Percentiles rank a stretch among this genome's conserved stretches.
phyloP scores from a whole-genome alignment of 1,284 basidiomycete genomes.

The Puccinia horiana region DNA sequence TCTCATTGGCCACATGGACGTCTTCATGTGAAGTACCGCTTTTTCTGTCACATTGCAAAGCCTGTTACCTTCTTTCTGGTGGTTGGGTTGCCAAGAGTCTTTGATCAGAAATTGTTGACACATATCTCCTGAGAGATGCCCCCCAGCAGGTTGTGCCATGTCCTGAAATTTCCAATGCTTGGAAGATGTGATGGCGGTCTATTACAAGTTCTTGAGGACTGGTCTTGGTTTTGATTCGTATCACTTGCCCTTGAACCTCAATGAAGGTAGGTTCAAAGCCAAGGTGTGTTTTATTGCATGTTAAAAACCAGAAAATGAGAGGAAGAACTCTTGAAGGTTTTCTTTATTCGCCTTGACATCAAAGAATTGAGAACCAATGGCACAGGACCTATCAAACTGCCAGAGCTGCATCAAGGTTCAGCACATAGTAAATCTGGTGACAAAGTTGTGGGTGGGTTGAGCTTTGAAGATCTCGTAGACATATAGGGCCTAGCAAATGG shows the following conservation, averaged over 20 bases:
- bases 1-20: no score
- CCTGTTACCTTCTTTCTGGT: background rate
- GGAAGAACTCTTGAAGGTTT: background rate
- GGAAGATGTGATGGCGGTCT: background rate
- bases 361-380: background rate
- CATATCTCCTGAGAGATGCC: background rate
- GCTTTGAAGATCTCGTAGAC: background rate
- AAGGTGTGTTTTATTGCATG: background rate
- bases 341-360: background rate
- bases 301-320: background rate
- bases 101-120: background rate
- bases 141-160: background rate
- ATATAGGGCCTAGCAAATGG: background rate
- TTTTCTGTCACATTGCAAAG: background rate
- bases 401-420: background rate
- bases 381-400: background rate
- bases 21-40: background rate
- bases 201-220: background rate
- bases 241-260: background rate
- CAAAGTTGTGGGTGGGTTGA: constrained; percentile 2
- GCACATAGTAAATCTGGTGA: background rate
- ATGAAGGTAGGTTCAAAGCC: background rate
- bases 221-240: background rate
- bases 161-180: background rate
- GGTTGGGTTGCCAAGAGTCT: background rate